Evolutionary conservation across 1,284 basidiomycete genomes (phyloP).

Genomic region (Cutaneotrichosporon daszewskae): DNA sequence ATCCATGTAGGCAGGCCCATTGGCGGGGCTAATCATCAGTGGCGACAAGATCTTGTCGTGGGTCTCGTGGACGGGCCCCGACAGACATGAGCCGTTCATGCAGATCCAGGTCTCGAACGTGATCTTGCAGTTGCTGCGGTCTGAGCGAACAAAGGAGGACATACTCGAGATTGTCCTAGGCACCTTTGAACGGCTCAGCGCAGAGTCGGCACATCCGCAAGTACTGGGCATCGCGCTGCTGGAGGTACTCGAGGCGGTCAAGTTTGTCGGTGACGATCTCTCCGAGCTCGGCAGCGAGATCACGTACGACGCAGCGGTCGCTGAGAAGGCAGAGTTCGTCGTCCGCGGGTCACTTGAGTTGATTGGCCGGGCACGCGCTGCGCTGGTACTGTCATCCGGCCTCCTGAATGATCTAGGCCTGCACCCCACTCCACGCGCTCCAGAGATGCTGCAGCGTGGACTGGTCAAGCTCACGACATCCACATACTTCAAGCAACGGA

Average conservation of each 20-base stretch:
- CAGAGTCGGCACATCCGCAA: too few species aligned
- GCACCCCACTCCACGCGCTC: conserved; percentile 28
- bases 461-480: conserved; percentile 34
- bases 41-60: too few species aligned
- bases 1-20: too few species aligned
- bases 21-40: too few species aligned
- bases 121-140: too few species aligned
- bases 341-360: conserved; percentile 9
- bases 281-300: not conserved
- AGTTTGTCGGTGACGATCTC: conserved; percentile 4
- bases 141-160: too few species aligned
- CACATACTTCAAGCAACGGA: conserved; percentile 84
- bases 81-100: too few species aligned
- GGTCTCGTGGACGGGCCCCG: too few species aligned
- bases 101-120: too few species aligned
- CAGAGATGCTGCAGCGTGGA: conserved; percentile 22
- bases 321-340: conserved; percentile 3
- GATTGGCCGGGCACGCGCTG: too few species aligned
- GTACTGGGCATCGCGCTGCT: conserved; percentile 7
- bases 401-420: conserved; percentile 23
- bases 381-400: conserved; percentile 26
- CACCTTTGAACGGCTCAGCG: too few species aligned
- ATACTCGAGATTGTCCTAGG: too few species aligned
- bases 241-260: conserved; percentile 13
- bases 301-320: not conserved